Evolutionary conservation across 2,329 filamentous ascomycete genomes (phyloP), one percentile per base, ranked within the genome.

Genomic region (Colletotrichum magnum): DNA sequence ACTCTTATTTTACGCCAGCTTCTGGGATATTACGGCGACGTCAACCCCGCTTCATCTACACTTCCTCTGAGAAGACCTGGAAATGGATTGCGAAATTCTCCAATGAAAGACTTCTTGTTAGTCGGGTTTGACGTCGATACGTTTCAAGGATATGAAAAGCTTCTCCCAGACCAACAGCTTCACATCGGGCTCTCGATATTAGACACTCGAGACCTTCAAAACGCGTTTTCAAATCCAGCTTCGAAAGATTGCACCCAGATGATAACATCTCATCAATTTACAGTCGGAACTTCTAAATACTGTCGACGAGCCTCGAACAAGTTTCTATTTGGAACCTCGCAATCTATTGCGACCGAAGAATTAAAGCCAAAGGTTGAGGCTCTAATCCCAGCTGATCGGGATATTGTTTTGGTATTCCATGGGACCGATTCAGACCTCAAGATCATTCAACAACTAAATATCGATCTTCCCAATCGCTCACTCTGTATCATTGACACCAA

Each of bases 401-500:
- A 71, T 48, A 43, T 39, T 10, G 18, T 57, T 48, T 41, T 64
- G 36, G 64, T 65, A 3, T 47, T 64, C 26, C 69, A 68, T 21
- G 59, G 69, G 12, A 48, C 21, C 48, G 6, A 50, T 15, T 53
- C 21, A 13, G 59, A 68, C 24, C 36, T 68, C 15, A 63, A 64
- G 45, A 64, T 71, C 18, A 53, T 64, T 36, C 59, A 32, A 10
- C 26, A 71, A 18, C 68, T 71, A 10, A 12, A 24, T 4, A 48
- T 65, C 3, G 24, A 58, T 32, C 48, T 58, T 24, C 13, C 41
- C 16, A n/a, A 72, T 50, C 56, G 66, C 41, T 70, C 72, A 26
- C 64, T 72, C 3, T 74, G 68, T 47, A 68, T 71, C 13, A 71
- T 77, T 50, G 74, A 77, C 32, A 75, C 74, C 1, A 71, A 72